Conservation (phyloP, 441 rosid species). For the Corymbia citriodora region DNA sequence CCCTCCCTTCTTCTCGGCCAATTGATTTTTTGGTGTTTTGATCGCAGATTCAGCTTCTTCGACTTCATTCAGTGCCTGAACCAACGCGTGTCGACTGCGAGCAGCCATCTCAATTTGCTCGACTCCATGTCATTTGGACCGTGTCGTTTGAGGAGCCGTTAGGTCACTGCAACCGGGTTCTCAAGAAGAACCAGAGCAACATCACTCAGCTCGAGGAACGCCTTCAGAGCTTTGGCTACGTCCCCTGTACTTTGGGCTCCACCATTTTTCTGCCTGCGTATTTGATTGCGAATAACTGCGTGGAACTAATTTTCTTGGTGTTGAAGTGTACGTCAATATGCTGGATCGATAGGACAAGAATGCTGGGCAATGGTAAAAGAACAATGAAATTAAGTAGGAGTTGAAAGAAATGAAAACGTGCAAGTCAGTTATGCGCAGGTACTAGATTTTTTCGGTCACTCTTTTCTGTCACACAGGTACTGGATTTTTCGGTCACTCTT, state of each 20-base stretch:
- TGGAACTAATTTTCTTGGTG: background rate
- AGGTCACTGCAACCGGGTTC: constrained; percentile 65
- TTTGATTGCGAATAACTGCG: background rate
- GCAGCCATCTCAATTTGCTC: constrained; percentile 36
- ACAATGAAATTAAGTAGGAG: background rate
- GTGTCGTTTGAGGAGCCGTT: constrained; percentile 62
- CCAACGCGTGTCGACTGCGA: constrained; percentile 43
- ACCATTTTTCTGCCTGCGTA: background rate
- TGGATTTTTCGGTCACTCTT: background rate
- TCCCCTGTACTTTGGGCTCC: constrained; percentile 22
- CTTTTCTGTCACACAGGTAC: constrained; percentile 45
- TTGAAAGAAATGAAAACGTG: background rate
- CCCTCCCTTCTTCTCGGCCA: background rate
- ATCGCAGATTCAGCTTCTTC: constrained; percentile 71
- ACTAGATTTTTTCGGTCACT: too few species aligned
- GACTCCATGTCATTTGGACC: constrained; percentile 50
- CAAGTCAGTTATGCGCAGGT: background rate
- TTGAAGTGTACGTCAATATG: background rate
- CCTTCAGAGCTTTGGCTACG: constrained; percentile 28
- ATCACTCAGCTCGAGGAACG: constrained; percentile 32
- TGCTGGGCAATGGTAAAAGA: too few species aligned
- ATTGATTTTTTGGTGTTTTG: background rate
- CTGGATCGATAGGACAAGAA: background rate
- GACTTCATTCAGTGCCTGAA: constrained; percentile 59
- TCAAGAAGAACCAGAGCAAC: constrained; percentile 31